A percentile compares a stretch with the other conserved stretches of the same genome.
Evolutionary conservation across 2,329 filamentous ascomycete species (phyloP).

Genomic region (Ophiocordyceps unilateralis): DNA sequence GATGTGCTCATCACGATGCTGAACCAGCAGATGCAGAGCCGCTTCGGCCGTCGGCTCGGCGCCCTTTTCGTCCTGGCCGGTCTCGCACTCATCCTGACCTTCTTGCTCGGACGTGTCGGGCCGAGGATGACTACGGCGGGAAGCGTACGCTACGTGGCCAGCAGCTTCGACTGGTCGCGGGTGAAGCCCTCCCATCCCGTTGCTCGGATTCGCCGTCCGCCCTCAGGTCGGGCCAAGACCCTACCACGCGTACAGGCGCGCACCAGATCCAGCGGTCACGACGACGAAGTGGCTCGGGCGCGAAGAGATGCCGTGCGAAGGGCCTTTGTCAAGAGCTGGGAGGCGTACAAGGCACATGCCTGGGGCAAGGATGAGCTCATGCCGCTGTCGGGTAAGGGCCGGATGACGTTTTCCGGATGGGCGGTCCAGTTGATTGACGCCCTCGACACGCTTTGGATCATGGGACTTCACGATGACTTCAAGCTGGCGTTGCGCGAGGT

Average conservation of each 20-base stretch:
- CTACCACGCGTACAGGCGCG: conserved; percentile 25
- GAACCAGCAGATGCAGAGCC: conserved; percentile 13
- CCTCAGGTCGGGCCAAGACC: conserved; percentile 15
- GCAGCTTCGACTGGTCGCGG: conserved; percentile 21
- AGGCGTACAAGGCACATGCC: conserved; percentile 33
- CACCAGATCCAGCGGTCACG: conserved; percentile 19
- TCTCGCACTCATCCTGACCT: conserved; percentile 12
- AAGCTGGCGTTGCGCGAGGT: conserved; percentile 27
- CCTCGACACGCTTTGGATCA: conserved; percentile 41
- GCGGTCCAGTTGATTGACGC: conserved; percentile 42
- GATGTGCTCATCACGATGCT: conserved; percentile 9
- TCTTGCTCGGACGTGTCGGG: conserved; percentile 6
- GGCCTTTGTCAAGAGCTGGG: conserved; percentile 28
- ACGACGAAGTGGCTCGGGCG: conserved; percentile 14
- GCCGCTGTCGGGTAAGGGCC: conserved; percentile 28
- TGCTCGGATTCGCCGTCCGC: conserved; percentile 14
- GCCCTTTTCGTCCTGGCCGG: conserved; percentile 11
- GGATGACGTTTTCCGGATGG: conserved; percentile 34
- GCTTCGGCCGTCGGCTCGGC: conserved; percentile 15
- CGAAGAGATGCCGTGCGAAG: conserved; percentile 20
- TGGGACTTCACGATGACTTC: conserved; percentile 40
- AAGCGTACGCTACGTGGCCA: conserved; percentile 11
- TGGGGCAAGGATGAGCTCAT: conserved; percentile 40
- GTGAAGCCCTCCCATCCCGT: conserved; percentile 15
- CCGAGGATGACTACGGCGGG: conserved; percentile 5